A percentile compares a stretch with the other conserved stretches of the same genome.
Conservation (phyloP, 257 asterid species). For the Cynanchum wilfordii region DNA sequence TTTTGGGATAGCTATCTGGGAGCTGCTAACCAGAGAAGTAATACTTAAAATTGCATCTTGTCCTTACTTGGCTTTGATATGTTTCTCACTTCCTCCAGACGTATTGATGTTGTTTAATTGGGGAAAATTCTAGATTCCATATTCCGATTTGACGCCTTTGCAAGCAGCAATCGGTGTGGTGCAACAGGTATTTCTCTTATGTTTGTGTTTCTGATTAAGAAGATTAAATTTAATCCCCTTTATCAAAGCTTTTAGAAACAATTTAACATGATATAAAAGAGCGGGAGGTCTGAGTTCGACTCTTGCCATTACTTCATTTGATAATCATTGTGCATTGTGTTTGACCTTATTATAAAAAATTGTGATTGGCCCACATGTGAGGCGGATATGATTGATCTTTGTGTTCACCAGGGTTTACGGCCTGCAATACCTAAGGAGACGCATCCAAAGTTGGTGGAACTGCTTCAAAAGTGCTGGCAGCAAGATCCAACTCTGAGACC, state of each 20-base stretch:
- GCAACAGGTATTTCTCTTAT: conserved; percentile 29
- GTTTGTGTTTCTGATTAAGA: neutral
- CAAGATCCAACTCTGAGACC: conserved; percentile 52
- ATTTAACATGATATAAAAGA: too few relatives aligned
- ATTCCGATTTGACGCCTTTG: conserved; percentile 41
- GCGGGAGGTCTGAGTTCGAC: too few relatives aligned
- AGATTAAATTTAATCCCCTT: too few relatives aligned
- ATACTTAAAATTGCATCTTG: conserved; percentile 13
- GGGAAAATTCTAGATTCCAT: conserved; percentile 35
- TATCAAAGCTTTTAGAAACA: too few relatives aligned
- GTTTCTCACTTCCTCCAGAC: too few relatives aligned
- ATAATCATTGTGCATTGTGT: too few relatives aligned
- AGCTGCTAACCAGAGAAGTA: conserved; percentile 48
- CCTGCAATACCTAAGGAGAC: conserved; percentile 45
- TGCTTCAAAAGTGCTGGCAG: conserved; percentile 49
- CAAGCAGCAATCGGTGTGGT: conserved; percentile 53
- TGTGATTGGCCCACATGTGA: too few relatives aligned
- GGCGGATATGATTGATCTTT: neutral
- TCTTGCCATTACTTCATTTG: too few relatives aligned
- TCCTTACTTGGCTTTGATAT: neutral
- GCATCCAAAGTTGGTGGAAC: conserved; percentile 41
- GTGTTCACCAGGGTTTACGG: conserved; percentile 35
- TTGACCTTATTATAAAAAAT: too few relatives aligned
- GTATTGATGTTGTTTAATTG: neutral
- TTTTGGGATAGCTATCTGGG: conserved; percentile 44